Percentiles rank a stretch among this genome's conserved stretches.
Evolutionary conservation across 2,329 filamentous ascomycete species (phyloP).

Genomic region (Aspergillus amoenus): DNA sequence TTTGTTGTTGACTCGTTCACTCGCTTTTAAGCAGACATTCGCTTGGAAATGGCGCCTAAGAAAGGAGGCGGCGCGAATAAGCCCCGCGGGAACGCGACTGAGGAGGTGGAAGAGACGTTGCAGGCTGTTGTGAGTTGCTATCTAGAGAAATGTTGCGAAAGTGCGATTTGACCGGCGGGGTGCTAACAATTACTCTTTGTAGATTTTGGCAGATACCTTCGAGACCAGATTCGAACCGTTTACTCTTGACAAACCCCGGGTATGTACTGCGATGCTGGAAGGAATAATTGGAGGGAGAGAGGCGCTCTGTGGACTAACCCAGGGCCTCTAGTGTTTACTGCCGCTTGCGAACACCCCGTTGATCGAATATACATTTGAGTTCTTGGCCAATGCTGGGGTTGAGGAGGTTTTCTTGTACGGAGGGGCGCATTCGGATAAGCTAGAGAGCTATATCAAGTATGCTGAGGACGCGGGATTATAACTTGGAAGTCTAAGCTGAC

Average conservation of each 20-base stretch:
- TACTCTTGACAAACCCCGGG: conserved; percentile 82
- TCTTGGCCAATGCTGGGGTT: conserved; percentile 92
- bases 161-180: neutral
- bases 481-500: conserved; percentile 4
- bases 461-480: conserved; percentile 11
- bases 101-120: conserved; percentile 61
- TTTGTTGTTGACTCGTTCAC: neutral
- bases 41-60: conserved; percentile 36
- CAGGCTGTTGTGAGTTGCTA: conserved; percentile 58
- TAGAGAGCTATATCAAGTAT: conserved; percentile 79
- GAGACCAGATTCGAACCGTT: conserved; percentile 90
- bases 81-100: conserved; percentile 46
- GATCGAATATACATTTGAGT: conserved; percentile 97
- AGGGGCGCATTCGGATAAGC: conserved; percentile 78
- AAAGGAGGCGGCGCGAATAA: conserved; percentile 32
- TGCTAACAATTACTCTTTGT: conserved; percentile 16
- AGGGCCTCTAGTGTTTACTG: conserved; percentile 71
- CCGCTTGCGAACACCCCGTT: conserved; percentile 90
- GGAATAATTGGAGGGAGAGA: neutral
- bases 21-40: neutral
- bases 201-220: conserved; percentile 93
- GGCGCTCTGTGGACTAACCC: conserved; percentile 2
- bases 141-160: neutral
- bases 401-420: conserved; percentile 92
- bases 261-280: conserved; percentile 45